Conservation (phyloP, 1,284 basidiomycete genomes). For the Calocybe gambosa region DNA sequence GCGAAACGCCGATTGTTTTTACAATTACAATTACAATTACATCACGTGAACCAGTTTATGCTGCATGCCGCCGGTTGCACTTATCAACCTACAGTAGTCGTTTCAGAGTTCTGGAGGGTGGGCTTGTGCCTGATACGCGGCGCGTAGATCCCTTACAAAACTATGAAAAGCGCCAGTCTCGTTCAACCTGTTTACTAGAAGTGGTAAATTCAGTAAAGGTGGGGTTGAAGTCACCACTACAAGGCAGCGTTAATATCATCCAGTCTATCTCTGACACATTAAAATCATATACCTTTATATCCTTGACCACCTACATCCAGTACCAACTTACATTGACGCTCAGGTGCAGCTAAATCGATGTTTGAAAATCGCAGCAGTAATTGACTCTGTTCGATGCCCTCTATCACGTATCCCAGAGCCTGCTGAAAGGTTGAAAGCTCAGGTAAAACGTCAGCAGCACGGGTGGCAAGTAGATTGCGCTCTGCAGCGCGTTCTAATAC, state of each 20-base stretch:
- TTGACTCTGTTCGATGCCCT: constrained; percentile 69
- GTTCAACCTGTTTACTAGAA: constrained; percentile 61
- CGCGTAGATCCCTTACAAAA: constrained; percentile 55
- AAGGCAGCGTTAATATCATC: neutral
- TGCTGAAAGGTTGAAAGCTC: constrained; percentile 58
- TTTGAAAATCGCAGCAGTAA: constrained; percentile 70
- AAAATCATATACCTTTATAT: constrained; percentile 53
- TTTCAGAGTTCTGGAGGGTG: neutral
- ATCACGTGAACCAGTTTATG: neutral
- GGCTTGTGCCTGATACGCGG: constrained; percentile 23
- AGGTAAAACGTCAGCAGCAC: constrained; percentile 48
- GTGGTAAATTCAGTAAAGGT: constrained; percentile 52
- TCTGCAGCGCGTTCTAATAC: constrained; percentile 65
- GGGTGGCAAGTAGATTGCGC: constrained; percentile 49
- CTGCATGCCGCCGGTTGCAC: too few relatives aligned
- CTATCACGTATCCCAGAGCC: constrained; percentile 58
- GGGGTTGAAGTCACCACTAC: constrained; percentile 68
- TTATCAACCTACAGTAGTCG: too few relatives aligned
- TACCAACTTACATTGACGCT: constrained; percentile 69
- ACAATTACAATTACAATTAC: too few relatives aligned
- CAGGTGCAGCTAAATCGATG: constrained; percentile 52
- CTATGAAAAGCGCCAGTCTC: constrained; percentile 52
- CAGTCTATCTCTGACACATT: neutral
- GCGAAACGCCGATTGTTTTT: too few relatives aligned
- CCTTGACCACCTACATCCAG: constrained; percentile 59